Evolutionary conservation across 83 land plant genomes (phyloP), one percentile per base, ranked within the genome.

Genomic region (Thuja plicata): DNA sequence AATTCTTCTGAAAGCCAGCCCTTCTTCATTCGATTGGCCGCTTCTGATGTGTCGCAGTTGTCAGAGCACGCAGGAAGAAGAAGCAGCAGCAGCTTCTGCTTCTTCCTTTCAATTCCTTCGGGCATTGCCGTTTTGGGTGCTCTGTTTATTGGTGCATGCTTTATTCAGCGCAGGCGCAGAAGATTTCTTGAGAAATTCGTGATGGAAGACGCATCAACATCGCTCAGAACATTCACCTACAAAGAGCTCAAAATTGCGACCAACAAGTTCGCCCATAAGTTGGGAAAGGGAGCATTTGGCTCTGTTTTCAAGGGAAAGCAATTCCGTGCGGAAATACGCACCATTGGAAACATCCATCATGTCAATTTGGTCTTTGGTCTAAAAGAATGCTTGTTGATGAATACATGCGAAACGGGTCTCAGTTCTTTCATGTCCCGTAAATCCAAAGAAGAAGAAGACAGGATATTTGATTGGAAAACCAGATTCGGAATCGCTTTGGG

Each of bases 271-370:
- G 66, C 88, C 3, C 89, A 89, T 15, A 89, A 62, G 60, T 46
- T 92, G 37, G 94, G 92, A 3, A 85, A 88, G 8, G 94, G 94
- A 70, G 91, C 87, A 13, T 92, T 92, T 48, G 94, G 94, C 7
- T 92, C 87, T 11, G 92, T 91, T 7, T 92, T 86, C 89, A 90
- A 89, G 40, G 94, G 90, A 8, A 93, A 93, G 90, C 94, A 93
- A 83, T 93, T 94, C 38, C 50, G 94, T 32, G 60, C 91, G 10
- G 95, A 41, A 41, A 1, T 3, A 41, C 1, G 3, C 43, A 41
- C 43, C 43, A 41, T 41, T 41, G 43, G 43, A 41, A 41, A 3
- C 3, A 41, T 41, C 43, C 43, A 41, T 41, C 43, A 41, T 41
- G 43, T 41, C 43, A 41, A 41, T 41, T 41, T 41, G 43, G 43